Percentiles rank a stretch among this genome's conserved stretches.
phyloP scores from a whole-genome alignment of 2,329 filamentous ascomycete genomes.

The Verticillium alfalfae region DNA sequence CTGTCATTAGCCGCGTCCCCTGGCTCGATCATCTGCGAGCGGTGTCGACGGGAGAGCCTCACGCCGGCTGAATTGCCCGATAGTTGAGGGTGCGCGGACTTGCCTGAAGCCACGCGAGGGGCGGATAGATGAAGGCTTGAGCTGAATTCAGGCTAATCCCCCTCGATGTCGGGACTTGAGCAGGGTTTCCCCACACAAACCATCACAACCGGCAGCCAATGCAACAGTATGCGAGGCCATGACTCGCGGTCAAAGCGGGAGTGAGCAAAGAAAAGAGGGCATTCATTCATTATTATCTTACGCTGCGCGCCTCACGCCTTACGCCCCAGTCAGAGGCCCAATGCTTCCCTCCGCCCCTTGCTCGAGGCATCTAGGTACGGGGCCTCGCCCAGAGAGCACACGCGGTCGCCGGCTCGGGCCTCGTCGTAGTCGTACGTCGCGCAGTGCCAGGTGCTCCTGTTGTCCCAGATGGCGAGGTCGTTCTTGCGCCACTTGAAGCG shows the following conservation, averaged over 20 bases:
- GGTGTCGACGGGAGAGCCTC: not conserved
- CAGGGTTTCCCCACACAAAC: not conserved
- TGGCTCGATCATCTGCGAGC: not conserved
- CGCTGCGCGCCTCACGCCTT: not conserved
- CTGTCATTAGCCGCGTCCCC: not conserved
- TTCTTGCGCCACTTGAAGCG: constrained; percentile 48
- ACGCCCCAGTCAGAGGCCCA: constrained; percentile 12
- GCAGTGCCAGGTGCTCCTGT: constrained; percentile 43
- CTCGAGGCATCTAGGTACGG: constrained; percentile 33
- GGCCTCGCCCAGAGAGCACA: constrained; percentile 34
- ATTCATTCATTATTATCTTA: not conserved
- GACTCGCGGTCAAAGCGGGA: not conserved
- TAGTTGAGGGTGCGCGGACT: not conserved
- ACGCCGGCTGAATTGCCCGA: not conserved
- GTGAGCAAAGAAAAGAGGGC: no score
- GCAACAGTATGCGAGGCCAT: not conserved
- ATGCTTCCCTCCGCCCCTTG: constrained; percentile 30
- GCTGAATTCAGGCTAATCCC: not conserved
- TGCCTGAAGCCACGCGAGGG: not conserved
- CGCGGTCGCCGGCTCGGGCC: constrained; percentile 33
- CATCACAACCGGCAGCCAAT: not conserved
- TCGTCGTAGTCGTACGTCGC: constrained; percentile 57
- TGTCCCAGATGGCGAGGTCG: constrained; percentile 62
- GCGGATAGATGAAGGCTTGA: not conserved
- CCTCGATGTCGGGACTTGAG: not conserved